Evolutionary conservation across 2,329 filamentous ascomycete species (phyloP), one percentile per base, ranked within the genome.

Genomic region (Plenodomus lindquistii): DNA sequence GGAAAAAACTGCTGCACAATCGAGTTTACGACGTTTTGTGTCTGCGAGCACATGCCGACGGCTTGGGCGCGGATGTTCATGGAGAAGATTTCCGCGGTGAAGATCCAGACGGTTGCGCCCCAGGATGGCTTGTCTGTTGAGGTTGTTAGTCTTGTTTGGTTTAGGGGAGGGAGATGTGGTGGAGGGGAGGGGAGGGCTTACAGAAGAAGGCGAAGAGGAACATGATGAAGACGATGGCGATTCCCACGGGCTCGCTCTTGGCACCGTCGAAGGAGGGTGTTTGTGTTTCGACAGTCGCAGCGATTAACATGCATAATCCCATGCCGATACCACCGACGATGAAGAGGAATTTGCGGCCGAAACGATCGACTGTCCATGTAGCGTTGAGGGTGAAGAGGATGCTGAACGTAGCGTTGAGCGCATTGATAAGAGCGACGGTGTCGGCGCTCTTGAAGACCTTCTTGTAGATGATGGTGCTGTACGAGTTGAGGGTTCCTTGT

Each of bases 321-420:
- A 89, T 89, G 31, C 86, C 86, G 37, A 85, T 71, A 35, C 81
- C 85, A 61, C 87, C 86, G 29, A 85, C 77, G 46, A 89, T 85
- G 61, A 90, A 79, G 48, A 89, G 75, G 76, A 86, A 85, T 60
- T 86, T 85, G 43, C 86, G 81, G 31, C 86, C 87, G 57, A 86
- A 89, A 41, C 85, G 80, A 67, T 89, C 86, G 27, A 87, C 84
- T 4, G 85, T 87, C 85, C 86, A 89, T 31, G 85, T 81, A 13
- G 86, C 86, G 57, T 88, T 89, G 37, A 89, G 76, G 0, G 86
- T 89, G 72, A 89, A 89, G 18, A 89, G 51, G 54, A 89, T 89
- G 47, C 85, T 85, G 57, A 85, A 86, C 5, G 86, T 89, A 35
- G 85, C 86, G 66, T 89, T 89, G 44, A 89, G 76, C 3, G 86